phyloP scores from a whole-genome alignment of 495 filamentous ascomycete species.

The Darksidea phi region DNA sequence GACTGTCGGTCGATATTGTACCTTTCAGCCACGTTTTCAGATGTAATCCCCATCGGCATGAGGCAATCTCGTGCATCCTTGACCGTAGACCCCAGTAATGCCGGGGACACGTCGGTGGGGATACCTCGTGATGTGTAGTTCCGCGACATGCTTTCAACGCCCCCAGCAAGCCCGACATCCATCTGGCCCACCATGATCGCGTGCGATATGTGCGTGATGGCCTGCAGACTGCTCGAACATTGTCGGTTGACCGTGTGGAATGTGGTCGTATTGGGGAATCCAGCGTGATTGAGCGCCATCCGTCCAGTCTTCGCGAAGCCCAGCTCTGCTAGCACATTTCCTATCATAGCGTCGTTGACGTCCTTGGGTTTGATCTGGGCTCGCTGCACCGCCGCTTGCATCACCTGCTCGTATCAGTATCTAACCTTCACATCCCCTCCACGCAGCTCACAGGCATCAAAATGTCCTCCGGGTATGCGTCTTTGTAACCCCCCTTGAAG shows the following conservation, averaged over 20 bases:
- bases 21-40: slow-evolving; percentile 36
- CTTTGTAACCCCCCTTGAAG: slow-evolving; percentile 37
- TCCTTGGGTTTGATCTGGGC: slow-evolving; percentile 23
- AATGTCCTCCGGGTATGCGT: slow-evolving; percentile 33
- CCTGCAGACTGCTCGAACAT: slow-evolving; percentile 63
- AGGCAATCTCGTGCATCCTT: slow-evolving; percentile 35
- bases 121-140: slow-evolving; percentile 32
- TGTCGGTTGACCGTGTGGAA: slow-evolving; percentile 81
- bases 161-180: slow-evolving; percentile 70
- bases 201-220: slow-evolving; percentile 64
- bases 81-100: slow-evolving; percentile 16
- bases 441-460: slow-evolving; percentile 27
- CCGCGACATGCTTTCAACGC: slow-evolving; percentile 53
- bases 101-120: slow-evolving; percentile 28
- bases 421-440: neutral
- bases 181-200: slow-evolving; percentile 67
- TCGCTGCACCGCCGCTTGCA: slow-evolving; percentile 30
- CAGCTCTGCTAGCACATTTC: slow-evolving; percentile 36
- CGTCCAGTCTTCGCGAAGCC: slow-evolving; percentile 42
- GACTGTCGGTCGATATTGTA: slow-evolving; percentile 30
- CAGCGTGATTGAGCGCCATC: slow-evolving; percentile 77
- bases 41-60: slow-evolving; percentile 37
- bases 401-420: slow-evolving; percentile 19
- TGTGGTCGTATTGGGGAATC: slow-evolving; percentile 65
- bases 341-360: slow-evolving; percentile 35